Evolutionary conservation across 2,329 filamentous ascomycete genomes (phyloP).

Genomic region (Trichoderma atrobrunneum): DNA sequence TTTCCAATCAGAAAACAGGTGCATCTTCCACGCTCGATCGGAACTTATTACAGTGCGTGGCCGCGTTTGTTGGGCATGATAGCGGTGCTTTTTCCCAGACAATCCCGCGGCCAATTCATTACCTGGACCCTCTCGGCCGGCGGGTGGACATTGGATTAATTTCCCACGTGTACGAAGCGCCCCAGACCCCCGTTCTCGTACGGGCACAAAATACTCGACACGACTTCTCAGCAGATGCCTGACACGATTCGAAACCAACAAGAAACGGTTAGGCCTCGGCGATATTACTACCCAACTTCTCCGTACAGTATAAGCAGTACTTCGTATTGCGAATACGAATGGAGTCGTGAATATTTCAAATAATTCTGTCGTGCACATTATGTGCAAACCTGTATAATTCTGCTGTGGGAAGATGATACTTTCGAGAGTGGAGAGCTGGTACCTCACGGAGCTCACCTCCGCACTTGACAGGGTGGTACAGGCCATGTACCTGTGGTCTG

Average conservation of each 20-base stretch:
- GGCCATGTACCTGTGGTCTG: background rate
- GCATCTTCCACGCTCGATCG: background rate
- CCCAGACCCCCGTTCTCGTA: background rate
- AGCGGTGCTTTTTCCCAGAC: background rate
- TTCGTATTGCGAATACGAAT: conserved; percentile 9
- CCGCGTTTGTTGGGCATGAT: background rate
- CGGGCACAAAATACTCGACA: background rate
- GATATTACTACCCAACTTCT: conserved; percentile 4
- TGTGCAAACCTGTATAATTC: background rate
- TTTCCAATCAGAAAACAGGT: background rate
- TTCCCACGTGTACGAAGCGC: conserved; percentile 8
- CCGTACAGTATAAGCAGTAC: background rate
- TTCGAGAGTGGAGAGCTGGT: background rate
- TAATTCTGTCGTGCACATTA: background rate
- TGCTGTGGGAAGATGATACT: too few species aligned
- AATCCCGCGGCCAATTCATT: background rate
- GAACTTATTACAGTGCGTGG: background rate
- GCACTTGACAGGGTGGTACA: background rate
- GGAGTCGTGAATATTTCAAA: background rate
- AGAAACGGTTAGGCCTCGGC: conserved; percentile 13
- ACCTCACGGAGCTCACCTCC: background rate
- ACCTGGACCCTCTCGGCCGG: background rate
- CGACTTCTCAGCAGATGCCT: background rate
- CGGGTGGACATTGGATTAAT: conserved; percentile 13
- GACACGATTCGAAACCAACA: conserved; percentile 14